Conservation (phyloP, 371 early-diverging fungal species). For the Blastocladiella emersonii region DNA sequence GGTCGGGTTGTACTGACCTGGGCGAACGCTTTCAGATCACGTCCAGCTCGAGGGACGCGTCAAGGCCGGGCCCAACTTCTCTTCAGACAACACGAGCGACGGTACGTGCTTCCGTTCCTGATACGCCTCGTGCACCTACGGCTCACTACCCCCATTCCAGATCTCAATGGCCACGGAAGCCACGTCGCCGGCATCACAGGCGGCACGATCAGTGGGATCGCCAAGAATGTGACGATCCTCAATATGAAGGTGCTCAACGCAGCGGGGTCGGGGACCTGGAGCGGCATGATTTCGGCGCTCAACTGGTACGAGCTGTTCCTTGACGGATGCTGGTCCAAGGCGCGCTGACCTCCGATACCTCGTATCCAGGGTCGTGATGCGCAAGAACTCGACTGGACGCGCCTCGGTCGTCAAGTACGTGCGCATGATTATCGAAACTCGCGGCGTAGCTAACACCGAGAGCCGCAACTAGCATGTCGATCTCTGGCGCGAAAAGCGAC, state of each 20-base stretch:
- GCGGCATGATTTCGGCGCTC: background rate
- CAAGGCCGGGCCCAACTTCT: conserved; percentile 38
- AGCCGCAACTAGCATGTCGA: conserved; percentile 16
- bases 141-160: no score
- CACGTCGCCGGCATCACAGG: conserved; percentile 43
- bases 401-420: conserved; percentile 34
- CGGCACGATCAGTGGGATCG: conserved; percentile 47
- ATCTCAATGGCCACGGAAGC: conserved; percentile 46
- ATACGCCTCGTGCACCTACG: no score
- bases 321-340: background rate
- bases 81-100: no score
- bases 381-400: conserved; percentile 14
- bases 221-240: conserved; percentile 46
- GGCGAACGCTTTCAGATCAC: no score
- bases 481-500: conserved; percentile 17
- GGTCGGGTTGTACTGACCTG: no score
- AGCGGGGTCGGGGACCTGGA: background rate
- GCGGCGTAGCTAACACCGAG: background rate
- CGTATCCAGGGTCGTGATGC: background rate
- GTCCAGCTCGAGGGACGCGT: conserved; percentile 63
- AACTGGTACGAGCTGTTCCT: background rate
- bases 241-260: conserved; percentile 44
- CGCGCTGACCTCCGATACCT: background rate
- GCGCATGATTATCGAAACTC: conserved; percentile 5
- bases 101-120: no score